Base-by-base conservation (phyloP, 345 rosid species). In the Pistacia vera region DNA sequence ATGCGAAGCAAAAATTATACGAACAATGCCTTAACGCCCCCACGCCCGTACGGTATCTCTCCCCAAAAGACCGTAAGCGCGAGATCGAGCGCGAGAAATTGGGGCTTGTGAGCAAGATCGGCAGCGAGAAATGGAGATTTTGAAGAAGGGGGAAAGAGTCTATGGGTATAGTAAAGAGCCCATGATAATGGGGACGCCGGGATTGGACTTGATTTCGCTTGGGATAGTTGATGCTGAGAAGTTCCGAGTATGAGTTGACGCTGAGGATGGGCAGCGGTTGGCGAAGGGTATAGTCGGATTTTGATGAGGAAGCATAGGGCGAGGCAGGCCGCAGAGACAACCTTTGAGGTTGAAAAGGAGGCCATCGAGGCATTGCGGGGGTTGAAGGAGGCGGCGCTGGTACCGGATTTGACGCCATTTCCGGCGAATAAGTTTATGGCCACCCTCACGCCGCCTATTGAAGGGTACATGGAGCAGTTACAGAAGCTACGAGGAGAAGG, bases 391-490 rank as follows among this genome's bases (percentile, higher is more conserved):
- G 92, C 94, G 0, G 98, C 98, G 0, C 77, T 93, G 82, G 88
- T 90, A 18, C 98, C 97, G 3, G 98, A 95, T 81, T 80, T 85
- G 79, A 76, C 93, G 8, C 97, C 97, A 0, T 91, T 91, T 73
- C 98, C 99, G 0, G 86, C 81, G 0, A 86, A 88, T 72, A 83
- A 97, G 74, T 90, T 88, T 69, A 90, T 92, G 98, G 95, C 98
- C 0, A 88, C 97, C 1, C 87, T 96, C 70, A 93, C 98, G n/a
- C 97, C 98, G 4, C 98, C 99, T 3, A 96, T 93, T 80, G 97
- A 93, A 82, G 98, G 98, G 63, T 93, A 96, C 74, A 88, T 89
- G 51, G 94, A 96, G 78, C 90, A 91, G 87, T 96, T 25, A 91
- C 78, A 78, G 99, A 93, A 73, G 99, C 99, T 0, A 86, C 98